Percentiles rank a stretch among this genome's conserved stretches.
Evolutionary conservation across 139 green algal species (phyloP).

Genomic region (Chlamydomonas schloesseri): DNA sequence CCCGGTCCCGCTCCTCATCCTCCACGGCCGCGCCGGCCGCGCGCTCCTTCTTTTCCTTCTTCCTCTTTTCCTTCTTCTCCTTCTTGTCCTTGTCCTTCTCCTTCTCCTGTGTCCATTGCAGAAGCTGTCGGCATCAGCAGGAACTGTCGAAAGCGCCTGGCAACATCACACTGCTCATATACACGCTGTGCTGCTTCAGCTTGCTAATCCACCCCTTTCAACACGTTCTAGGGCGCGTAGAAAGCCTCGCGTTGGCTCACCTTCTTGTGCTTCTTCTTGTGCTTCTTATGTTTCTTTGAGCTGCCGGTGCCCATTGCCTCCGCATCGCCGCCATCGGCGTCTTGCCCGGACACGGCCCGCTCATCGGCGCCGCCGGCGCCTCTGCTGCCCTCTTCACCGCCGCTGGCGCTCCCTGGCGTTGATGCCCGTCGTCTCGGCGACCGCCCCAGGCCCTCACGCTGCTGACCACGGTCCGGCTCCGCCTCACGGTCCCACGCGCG

Average conservation of each 20-base stretch:
- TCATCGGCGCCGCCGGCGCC: not conserved
- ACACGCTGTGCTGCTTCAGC: no score
- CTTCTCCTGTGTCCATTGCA: slow-evolving; percentile 10
- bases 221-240: no score
- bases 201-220: no score
- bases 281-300: slow-evolving; percentile 11
- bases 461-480: no score
- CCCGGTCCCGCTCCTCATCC: not conserved
- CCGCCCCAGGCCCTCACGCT: no score
- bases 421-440: no score
- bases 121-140: not conserved
- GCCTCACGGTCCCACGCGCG: no score
- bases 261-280: slow-evolving; percentile 51
- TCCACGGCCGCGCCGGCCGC: not conserved
- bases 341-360: not conserved
- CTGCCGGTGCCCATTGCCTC: no score
- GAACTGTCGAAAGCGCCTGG: no score
- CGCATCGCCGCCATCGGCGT: not conserved
- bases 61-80: slow-evolving; percentile 38
- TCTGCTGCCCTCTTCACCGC: not conserved
- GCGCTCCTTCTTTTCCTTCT: not conserved
- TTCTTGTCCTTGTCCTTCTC: slow-evolving; percentile 42
- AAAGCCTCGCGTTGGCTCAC: not conserved
- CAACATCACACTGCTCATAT: no score
- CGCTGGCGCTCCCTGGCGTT: no score